phyloP scores from a whole-genome alignment of 1,284 basidiomycete genomes.

The Leucoagaricus sp. region DNA sequence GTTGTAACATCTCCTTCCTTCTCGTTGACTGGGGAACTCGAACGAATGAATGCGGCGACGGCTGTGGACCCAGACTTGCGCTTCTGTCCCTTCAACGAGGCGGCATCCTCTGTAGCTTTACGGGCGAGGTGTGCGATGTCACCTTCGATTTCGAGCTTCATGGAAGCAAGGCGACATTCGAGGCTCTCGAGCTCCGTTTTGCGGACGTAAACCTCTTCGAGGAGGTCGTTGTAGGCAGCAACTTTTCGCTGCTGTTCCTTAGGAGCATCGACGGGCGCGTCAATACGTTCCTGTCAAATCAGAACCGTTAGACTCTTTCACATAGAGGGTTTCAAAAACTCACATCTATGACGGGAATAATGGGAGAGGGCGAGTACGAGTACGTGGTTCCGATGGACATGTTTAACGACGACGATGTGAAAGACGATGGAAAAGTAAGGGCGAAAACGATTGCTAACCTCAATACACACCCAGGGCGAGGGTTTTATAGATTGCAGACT shows the following conservation, averaged over 20 bases:
- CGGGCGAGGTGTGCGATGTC: slow-evolving; percentile 24
- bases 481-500: not conserved
- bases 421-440: not conserved
- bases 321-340: slow-evolving; percentile 11
- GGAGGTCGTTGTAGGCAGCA: slow-evolving; percentile 30
- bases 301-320: not conserved
- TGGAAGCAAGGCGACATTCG: slow-evolving; percentile 28
- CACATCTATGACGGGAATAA: slow-evolving; percentile 35
- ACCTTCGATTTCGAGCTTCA: slow-evolving; percentile 30
- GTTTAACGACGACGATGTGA: not conserved
- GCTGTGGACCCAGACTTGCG: slow-evolving; percentile 10
- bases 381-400: slow-evolving; percentile 8
- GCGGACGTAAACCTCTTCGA: slow-evolving; percentile 33
- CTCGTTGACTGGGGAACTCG: not conserved
- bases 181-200: slow-evolving; percentile 31
- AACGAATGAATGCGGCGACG: slow-evolving; percentile 7
- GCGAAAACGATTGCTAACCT: not conserved
- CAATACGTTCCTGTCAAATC: slow-evolving; percentile 27
- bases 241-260: slow-evolving; percentile 29
- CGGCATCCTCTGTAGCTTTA: slow-evolving; percentile 2
- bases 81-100: slow-evolving; percentile 8
- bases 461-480: not conserved
- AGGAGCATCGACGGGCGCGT: slow-evolving; percentile 21
- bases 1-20: not conserved
- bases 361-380: slow-evolving; percentile 19